Conservation (phyloP, 1,284 basidiomycete species). For the Fomitopsis betulina region DNA sequence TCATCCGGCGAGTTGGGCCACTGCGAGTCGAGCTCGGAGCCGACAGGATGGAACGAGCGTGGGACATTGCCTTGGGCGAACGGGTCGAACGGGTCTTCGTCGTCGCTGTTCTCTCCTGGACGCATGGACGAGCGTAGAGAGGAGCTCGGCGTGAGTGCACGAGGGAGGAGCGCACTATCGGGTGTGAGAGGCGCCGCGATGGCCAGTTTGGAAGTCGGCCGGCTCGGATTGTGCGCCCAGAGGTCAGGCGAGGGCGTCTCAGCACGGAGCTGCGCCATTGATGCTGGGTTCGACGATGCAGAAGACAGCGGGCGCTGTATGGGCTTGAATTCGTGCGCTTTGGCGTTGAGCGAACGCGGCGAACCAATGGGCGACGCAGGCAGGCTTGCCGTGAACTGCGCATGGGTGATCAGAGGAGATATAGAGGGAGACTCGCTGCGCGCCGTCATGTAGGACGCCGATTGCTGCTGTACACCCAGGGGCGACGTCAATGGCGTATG, state of each 20-base stretch:
- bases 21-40: slow-evolving; percentile 55
- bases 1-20: slow-evolving; percentile 56
- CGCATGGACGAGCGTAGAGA: slow-evolving; percentile 59
- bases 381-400: slow-evolving; percentile 70
- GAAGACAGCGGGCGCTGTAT: slow-evolving; percentile 74
- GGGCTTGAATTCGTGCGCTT: slow-evolving; percentile 63
- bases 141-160: slow-evolving; percentile 49
- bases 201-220: slow-evolving; percentile 79
- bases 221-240: slow-evolving; percentile 71
- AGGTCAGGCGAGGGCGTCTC: slow-evolving; percentile 79
- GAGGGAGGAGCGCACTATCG: slow-evolving; percentile 57
- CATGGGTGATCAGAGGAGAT: slow-evolving; percentile 63
- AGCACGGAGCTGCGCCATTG: slow-evolving; percentile 48
- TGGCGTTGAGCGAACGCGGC: slow-evolving; percentile 56
- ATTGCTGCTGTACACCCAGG: slow-evolving; percentile 46
- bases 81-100: slow-evolving; percentile 75
- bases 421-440: slow-evolving; percentile 60
- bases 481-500: slow-evolving; percentile 75
- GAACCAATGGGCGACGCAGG: slow-evolving; percentile 49
- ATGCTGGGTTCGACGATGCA: slow-evolving; percentile 59
- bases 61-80: slow-evolving; percentile 48
- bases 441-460: slow-evolving; percentile 55
- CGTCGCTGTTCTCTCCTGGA: slow-evolving; percentile 52
- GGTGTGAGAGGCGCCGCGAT: slow-evolving; percentile 85
- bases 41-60: slow-evolving; percentile 58